Conservation (phyloP, 371 early-diverging fungal species). For the Homolaphlyctis polyrhiza region DNA sequence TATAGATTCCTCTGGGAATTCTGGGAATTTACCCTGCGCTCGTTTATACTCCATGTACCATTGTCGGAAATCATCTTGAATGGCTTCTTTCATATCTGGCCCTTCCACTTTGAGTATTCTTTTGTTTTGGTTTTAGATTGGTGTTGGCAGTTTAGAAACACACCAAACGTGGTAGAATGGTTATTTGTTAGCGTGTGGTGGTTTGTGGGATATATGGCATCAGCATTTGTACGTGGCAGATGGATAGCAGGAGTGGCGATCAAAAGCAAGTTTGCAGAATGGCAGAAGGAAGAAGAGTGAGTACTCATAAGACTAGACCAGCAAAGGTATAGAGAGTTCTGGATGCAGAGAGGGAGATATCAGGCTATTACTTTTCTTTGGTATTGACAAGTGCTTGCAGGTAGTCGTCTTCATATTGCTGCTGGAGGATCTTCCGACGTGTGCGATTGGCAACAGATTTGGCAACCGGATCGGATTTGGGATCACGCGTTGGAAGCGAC, state of each 20-base stretch:
- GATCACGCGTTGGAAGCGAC: conserved; percentile 16
- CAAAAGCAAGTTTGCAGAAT: neutral
- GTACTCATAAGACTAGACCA: neutral
- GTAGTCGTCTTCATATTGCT: conserved; percentile 53
- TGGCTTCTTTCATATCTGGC: conserved; percentile 51
- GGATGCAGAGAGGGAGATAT: neutral
- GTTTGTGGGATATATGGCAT: too few relatives aligned
- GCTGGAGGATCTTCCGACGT: conserved; percentile 42
- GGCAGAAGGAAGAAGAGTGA: neutral
- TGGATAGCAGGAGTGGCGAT: too few relatives aligned
- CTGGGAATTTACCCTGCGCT: conserved; percentile 46
- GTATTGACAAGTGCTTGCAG: conserved; percentile 50
- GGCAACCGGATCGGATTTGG: conserved; percentile 22
- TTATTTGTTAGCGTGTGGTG: too few relatives aligned
- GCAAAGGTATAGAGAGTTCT: neutral
- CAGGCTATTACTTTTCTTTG: conserved; percentile 55
- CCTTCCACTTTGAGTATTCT: conserved; percentile 56
- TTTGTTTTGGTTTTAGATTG: too few relatives aligned
- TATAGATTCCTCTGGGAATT: conserved; percentile 42
- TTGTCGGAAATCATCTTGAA: conserved; percentile 52
- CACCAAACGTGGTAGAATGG: too few relatives aligned
- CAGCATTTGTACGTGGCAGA: too few relatives aligned
- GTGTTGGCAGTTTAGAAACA: too few relatives aligned
- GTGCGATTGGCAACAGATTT: conserved; percentile 32
- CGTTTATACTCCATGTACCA: conserved; percentile 58